Evolutionary conservation across 768 basidiomycete species (phyloP).

Genomic region (Mrakia blollopis): DNA sequence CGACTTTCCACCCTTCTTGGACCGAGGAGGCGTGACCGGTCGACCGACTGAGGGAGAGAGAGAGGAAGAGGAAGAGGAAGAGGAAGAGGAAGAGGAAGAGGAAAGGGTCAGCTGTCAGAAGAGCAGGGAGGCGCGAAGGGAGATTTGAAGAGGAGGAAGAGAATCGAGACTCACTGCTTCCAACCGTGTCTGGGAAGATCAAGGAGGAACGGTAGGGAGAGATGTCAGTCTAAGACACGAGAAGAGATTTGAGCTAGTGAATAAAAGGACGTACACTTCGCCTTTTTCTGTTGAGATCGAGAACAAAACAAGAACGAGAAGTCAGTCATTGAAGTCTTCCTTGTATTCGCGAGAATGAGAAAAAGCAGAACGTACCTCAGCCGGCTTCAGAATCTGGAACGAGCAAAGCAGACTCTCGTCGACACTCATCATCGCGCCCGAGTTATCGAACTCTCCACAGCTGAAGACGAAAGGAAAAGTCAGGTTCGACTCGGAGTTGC

Average conservation of each 20-base stretch:
- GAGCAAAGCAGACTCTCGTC: slow-evolving; percentile 95
- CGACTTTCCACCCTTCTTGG: slow-evolving; percentile 28
- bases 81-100: background rate
- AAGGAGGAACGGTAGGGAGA: too few relatives aligned
- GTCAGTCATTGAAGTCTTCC: too few relatives aligned
- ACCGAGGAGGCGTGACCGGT: slow-evolving; percentile 32
- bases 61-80: too few relatives aligned
- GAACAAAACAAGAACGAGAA: background rate
- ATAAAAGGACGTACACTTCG: background rate
- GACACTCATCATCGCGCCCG: slow-evolving; percentile 92
- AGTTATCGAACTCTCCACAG: slow-evolving; percentile 33
- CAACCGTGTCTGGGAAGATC: background rate
- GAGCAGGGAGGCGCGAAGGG: background rate
- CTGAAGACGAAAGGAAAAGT: background rate
- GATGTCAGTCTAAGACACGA: too few relatives aligned
- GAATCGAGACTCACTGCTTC: slow-evolving; percentile 72
- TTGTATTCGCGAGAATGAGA: too few relatives aligned
- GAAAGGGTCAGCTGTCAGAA: background rate
- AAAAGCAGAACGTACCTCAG: slow-evolving; percentile 54
- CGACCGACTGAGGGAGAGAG: background rate
- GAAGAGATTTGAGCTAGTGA: too few relatives aligned
- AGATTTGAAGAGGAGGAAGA: too few relatives aligned
- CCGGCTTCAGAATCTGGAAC: slow-evolving; percentile 99
- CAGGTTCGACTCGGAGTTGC: background rate
- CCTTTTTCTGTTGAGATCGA: background rate